Conservation (phyloP, 768 basidiomycete genomes). For the Chlorophyllum brunneum region DNA sequence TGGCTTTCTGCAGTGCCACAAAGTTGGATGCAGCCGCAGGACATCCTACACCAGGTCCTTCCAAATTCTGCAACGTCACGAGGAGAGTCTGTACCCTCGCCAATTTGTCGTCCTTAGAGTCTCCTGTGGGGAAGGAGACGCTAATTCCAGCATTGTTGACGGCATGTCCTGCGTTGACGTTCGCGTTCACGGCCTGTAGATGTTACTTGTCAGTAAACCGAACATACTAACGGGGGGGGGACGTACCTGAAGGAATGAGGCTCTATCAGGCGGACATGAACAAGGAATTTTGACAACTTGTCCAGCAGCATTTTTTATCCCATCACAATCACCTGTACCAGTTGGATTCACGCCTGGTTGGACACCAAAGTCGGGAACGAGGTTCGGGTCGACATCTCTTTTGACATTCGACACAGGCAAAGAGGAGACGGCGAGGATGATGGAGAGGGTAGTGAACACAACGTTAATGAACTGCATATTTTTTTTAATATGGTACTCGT, state of each 20-base stretch:
- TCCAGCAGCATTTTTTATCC: conserved; percentile 50
- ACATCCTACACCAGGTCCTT: conserved; percentile 66
- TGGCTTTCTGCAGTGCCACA: conserved; percentile 35
- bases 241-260: conserved; percentile 46
- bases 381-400: conserved; percentile 41
- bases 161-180: conserved; percentile 59
- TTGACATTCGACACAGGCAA: conserved; percentile 29
- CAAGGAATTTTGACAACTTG: conserved; percentile 63
- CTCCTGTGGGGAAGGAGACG: conserved; percentile 62
- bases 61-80: conserved; percentile 68
- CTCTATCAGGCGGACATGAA: conserved; percentile 56
- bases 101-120: conserved; percentile 47
- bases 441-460: conserved; percentile 21
- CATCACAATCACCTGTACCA: conserved; percentile 69
- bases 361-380: conserved; percentile 59
- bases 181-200: conserved; percentile 48
- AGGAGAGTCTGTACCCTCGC: conserved; percentile 57
- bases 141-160: conserved; percentile 55
- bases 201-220: not conserved
- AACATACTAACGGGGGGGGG: conserved; percentile 26
- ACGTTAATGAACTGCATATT: conserved; percentile 24
- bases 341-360: conserved; percentile 57
- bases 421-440: conserved; percentile 32
- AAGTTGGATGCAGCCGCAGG: conserved; percentile 55
- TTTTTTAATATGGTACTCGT: not conserved